phyloP scores from a whole-genome alignment of 805 yeast species.

The Candida qinlingensis region DNA sequence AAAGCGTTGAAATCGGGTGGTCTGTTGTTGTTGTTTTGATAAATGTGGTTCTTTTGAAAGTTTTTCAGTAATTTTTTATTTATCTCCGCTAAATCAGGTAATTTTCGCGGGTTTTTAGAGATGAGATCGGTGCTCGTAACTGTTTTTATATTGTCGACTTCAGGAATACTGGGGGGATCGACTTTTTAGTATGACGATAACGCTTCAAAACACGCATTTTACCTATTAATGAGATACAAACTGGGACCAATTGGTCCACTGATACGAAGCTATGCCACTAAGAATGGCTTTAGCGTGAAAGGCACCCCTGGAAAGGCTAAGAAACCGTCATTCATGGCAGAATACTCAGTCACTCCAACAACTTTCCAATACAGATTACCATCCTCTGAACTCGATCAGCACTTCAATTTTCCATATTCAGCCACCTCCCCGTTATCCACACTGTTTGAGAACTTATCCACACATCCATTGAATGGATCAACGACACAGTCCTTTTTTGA shows the following conservation, averaged over 20 bases:
- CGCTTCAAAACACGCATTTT: too few relatives aligned
- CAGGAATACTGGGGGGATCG: too few relatives aligned
- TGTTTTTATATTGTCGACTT: too few relatives aligned
- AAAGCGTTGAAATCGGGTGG: too few relatives aligned
- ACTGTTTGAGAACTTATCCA: constrained; percentile 13
- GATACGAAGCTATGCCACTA: constrained; percentile 1
- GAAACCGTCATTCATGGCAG: constrained; percentile 9
- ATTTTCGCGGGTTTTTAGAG: background rate
- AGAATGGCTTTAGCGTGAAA: background rate
- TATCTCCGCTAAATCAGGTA: background rate
- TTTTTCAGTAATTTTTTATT: background rate
- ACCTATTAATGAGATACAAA: background rate
- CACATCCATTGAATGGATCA: constrained; percentile 14
- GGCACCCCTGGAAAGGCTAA: background rate
- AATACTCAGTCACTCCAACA: constrained; percentile 21
- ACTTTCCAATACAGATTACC: constrained; percentile 21
- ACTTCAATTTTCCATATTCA: constrained; percentile 12
- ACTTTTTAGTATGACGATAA: too few relatives aligned
- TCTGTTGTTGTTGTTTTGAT: too few relatives aligned
- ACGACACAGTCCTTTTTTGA: constrained; percentile 18
- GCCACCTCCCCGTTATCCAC: constrained; percentile 12
- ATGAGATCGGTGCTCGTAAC: too few relatives aligned
- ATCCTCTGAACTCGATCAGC: background rate
- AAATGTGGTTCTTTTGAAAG: background rate
- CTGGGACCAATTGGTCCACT: background rate